Conservation (phyloP, 768 basidiomycete genomes). For the Trametes cinnabarina region DNA sequence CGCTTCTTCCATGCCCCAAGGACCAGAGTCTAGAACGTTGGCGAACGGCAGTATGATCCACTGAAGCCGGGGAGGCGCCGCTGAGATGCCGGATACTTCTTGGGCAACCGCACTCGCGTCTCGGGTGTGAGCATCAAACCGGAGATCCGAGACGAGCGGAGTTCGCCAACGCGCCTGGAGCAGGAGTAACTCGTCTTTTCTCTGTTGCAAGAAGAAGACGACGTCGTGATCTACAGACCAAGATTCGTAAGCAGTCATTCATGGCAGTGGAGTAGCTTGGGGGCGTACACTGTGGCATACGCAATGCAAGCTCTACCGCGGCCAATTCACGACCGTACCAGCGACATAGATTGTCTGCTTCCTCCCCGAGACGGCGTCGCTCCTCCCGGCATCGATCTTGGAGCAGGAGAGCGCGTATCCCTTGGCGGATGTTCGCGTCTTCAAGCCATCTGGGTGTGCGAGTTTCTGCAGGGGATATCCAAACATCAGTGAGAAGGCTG, state of each 20-base stretch:
- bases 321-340: constrained; percentile 36
- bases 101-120: not conserved
- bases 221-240: not conserved
- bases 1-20: too few species aligned
- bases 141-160: not conserved
- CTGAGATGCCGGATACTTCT: not conserved
- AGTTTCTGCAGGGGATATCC: constrained; percentile 26
- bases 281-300: constrained; percentile 3
- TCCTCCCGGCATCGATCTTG: constrained; percentile 34
- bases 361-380: constrained; percentile 21
- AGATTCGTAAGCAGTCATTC: too few species aligned
- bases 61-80: not conserved
- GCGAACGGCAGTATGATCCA: not conserved
- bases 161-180: not conserved
- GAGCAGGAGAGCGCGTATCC: constrained; percentile 33
- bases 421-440: constrained; percentile 29
- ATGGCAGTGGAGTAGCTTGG: too few species aligned
- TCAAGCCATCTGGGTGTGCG: constrained; percentile 33
- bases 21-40: too few species aligned
- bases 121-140: not conserved
- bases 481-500: constrained; percentile 37
- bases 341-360: constrained; percentile 35
- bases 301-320: constrained; percentile 23
- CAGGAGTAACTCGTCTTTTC: not conserved
- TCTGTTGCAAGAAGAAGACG: not conserved